Evolutionary conservation across 2,329 filamentous ascomycete genomes (phyloP), one percentile per base, ranked within the genome.

Genomic region (Zarea fungicola): DNA sequence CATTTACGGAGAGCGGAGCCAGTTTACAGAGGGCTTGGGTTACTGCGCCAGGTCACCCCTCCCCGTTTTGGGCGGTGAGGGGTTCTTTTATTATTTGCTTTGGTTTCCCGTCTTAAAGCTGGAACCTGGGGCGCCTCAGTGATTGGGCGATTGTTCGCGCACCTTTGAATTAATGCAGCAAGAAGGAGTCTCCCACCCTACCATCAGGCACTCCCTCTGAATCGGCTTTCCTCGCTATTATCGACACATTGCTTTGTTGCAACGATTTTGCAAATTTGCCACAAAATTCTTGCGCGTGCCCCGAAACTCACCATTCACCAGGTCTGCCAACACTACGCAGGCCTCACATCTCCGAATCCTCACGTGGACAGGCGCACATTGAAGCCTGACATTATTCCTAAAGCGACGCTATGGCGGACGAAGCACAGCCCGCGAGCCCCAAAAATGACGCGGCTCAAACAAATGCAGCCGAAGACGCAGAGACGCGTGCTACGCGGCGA

Each of bases 401-500:
- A 14, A 25, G 18, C 36, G 19, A 16, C 52, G 64, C 56, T 62
- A 76, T 76, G 73, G 64, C 70, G 55, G 72, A 74, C 62, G 68
- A 73, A 52, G 58, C 61, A 48, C 69, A 65, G 60, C 65, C 64
- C 57, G 63, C 63, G 41, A 72, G 67, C 61, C 70, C 71, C 51
- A 69, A 64, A 53, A 61, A 57, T 49, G 64, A 66, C 25, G 57
- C 56, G 41, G 45, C 58, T 46, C 59, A 58, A 28, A 26, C 22
- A 21, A 40, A 18, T 42, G 55, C 66, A 53, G 65, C 69, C 49
- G 81, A 85, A 57, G 81, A 85, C 62, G 76, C 78, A 29, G 80
- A 81, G 59, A 85, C 81, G 34, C 78, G 78, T 51, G 80, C 80
- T 44, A 73, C 81, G 29, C 76, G 81, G 53, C 76, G 83, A 58